Evolutionary conservation across 2,329 filamentous ascomycete species (phyloP).

Genomic region (Sordariomycetes sp.): DNA sequence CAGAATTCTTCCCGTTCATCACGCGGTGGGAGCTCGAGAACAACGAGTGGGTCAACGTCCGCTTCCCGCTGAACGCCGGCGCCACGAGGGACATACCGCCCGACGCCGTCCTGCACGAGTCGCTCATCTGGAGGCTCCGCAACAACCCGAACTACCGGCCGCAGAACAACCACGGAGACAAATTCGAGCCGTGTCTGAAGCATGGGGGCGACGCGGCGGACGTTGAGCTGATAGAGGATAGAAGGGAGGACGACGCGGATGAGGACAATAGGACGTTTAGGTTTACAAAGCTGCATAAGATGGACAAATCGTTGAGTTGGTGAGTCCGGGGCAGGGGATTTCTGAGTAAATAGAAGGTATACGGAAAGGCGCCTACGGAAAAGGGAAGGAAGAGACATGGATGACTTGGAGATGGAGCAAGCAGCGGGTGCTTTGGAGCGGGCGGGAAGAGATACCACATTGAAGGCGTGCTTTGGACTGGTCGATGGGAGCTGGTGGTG

Average conservation of each 20-base stretch:
- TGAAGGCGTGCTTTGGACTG: too few species aligned
- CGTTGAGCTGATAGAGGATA: background rate
- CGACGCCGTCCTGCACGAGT: conserved; percentile 26
- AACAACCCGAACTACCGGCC: conserved; percentile 18
- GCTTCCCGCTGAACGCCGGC: conserved; percentile 26
- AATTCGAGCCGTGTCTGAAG: conserved; percentile 19
- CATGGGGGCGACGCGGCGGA: conserved; percentile 2
- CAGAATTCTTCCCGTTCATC: conserved; percentile 27
- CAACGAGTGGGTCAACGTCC: conserved; percentile 19
- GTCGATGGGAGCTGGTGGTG: too few species aligned
- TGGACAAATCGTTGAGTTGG: background rate
- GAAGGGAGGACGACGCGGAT: background rate
- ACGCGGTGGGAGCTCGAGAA: conserved; percentile 27
- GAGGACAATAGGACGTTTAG: background rate
- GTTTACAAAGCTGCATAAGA: background rate
- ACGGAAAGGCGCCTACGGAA: too few species aligned
- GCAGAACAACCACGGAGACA: conserved; percentile 21
- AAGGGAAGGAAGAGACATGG: too few species aligned
- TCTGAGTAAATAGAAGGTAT: too few species aligned
- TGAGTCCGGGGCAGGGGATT: background rate
- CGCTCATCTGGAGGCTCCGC: conserved; percentile 20
- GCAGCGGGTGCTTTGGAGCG: too few species aligned
- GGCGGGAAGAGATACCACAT: too few species aligned
- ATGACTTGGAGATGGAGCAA: too few species aligned
- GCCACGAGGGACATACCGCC: conserved; percentile 24